Conservation (phyloP, 495 filamentous ascomycete genomes). For the Annulohypoxylon moriforme region DNA sequence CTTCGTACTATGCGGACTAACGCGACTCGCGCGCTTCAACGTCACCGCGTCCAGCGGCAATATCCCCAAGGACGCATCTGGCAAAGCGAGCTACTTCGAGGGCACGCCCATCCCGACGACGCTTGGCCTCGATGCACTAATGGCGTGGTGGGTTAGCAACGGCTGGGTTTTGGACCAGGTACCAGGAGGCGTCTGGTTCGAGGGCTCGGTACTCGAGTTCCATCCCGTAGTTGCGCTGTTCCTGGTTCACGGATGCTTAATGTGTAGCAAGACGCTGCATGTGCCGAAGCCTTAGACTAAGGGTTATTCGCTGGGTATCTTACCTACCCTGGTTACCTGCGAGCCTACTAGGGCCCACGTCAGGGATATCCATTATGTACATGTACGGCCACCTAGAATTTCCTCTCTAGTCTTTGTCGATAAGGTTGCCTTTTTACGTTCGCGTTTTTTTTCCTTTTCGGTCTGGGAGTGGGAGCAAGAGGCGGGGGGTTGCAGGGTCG, state of each 20-base stretch:
- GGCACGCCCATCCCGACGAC: conserved; percentile 96
- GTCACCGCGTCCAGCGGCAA: conserved; percentile 78
- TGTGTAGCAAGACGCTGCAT: conserved; percentile 94
- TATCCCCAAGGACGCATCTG: conserved; percentile 88
- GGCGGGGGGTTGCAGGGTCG: not conserved
- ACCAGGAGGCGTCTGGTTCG: conserved; percentile 73
- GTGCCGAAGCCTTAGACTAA: conserved; percentile 87
- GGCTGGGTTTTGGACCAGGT: conserved; percentile 82
- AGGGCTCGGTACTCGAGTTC: conserved; percentile 79
- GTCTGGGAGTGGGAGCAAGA: not conserved
- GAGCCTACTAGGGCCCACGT: not conserved
- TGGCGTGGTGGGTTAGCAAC: conserved; percentile 88
- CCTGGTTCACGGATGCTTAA: conserved; percentile 84
- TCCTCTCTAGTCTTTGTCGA: not conserved
- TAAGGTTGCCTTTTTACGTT: not conserved
- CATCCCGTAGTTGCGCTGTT: conserved; percentile 89
- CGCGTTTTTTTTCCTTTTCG: not conserved
- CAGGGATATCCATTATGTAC: not conserved
- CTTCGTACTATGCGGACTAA: conserved; percentile 95
- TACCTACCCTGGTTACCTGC: not conserved
- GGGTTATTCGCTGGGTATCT: not conserved
- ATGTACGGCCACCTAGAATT: not conserved
- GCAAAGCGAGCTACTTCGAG: conserved; percentile 95
- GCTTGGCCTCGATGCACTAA: conserved; percentile 78
- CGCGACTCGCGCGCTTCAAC: conserved; percentile 95